Evolutionary conservation across 108 stramenopile species (phyloP).

Genomic region (Nannochloropsis oceanica): DNA sequence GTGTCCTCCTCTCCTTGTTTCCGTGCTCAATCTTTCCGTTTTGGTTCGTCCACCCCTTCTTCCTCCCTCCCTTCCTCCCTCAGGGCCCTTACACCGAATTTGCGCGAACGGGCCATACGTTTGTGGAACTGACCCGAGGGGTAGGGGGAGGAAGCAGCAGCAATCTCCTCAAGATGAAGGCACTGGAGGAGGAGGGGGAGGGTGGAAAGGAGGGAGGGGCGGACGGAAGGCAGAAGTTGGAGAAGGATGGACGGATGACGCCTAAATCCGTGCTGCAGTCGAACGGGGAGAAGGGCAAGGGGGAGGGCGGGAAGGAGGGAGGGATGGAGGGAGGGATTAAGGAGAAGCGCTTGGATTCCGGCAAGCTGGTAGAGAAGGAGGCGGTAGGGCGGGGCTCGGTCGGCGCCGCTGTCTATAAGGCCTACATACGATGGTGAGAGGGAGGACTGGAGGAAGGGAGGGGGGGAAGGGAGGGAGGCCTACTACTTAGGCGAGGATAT

Average conservation of each 20-base stretch:
- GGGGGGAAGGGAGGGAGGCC: neutral
- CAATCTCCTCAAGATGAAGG: neutral
- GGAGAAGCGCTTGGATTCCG: neutral
- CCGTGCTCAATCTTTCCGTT: neutral
- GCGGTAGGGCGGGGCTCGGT: constrained; percentile 44
- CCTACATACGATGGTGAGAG: constrained; percentile 29
- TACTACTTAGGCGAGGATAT: too few relatives aligned
- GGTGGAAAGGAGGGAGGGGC: neutral
- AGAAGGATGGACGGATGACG: too few relatives aligned
- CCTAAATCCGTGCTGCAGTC: too few relatives aligned
- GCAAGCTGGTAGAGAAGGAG: constrained; percentile 25
- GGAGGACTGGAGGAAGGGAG: neutral
- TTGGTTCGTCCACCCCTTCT: neutral
- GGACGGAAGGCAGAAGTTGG: neutral
- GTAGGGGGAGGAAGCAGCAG: neutral
- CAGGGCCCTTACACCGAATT: constrained; percentile 57
- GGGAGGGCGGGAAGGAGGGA: neutral
- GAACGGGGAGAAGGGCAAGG: neutral
- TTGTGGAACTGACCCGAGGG: constrained; percentile 1
- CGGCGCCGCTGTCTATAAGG: constrained; percentile 44
- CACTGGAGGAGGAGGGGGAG: neutral
- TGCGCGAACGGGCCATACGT: constrained; percentile 11
- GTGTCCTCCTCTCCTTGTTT: neutral
- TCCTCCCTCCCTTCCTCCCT: neutral
- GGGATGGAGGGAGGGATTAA: neutral